These are phyloP conservation scores for Sclerotinia subarctica DNA, from an alignment of 2,329 filamentous ascomycete genomes.

Conservation along the genomic window DNA sequence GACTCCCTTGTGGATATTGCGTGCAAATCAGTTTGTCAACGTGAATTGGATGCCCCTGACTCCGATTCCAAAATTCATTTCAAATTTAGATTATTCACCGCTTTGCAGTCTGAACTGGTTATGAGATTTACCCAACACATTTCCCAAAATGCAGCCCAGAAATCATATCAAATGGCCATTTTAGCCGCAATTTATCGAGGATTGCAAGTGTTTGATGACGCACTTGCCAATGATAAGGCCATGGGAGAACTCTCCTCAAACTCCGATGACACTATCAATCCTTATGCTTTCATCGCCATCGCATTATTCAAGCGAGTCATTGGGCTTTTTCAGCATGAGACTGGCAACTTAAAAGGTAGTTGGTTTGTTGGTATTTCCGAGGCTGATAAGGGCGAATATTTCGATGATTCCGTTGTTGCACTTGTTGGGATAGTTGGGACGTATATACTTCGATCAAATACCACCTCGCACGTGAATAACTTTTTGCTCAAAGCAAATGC, in stretches of 20 bases:
- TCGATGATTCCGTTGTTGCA: constrained; percentile 15
- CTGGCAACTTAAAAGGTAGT: constrained; percentile 1
- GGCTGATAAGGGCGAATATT: constrained; percentile 5
- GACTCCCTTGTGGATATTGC: constrained; percentile 30
- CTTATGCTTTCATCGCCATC: constrained; percentile 29
- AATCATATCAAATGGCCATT: constrained; percentile 29
- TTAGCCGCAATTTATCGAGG: constrained; percentile 31
- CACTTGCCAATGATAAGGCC: constrained; percentile 21
- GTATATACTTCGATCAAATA: constrained; percentile 26
- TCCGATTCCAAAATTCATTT: constrained; percentile 16
- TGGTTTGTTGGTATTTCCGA: constrained; percentile 23
- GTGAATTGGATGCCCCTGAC: constrained; percentile 14
- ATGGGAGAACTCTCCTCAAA: background rate
- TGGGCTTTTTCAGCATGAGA: constrained; percentile 19
- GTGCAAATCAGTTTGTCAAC: constrained; percentile 26
- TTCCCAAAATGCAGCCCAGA: constrained; percentile 24
- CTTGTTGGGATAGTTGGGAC: constrained; percentile 31
- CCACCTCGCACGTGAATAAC: constrained; percentile 26
- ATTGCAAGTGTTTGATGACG: constrained; percentile 31
- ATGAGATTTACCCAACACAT: constrained; percentile 23
- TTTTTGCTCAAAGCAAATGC: constrained; percentile 16
- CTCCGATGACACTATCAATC: constrained; percentile 10
- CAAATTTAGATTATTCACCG: constrained; percentile 31
- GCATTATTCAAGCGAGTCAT: constrained; percentile 24
- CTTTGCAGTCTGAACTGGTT: constrained; percentile 26